Evolutionary conservation across 2,329 filamentous ascomycete species (phyloP).

Genomic region (Aspergillus melleus): DNA sequence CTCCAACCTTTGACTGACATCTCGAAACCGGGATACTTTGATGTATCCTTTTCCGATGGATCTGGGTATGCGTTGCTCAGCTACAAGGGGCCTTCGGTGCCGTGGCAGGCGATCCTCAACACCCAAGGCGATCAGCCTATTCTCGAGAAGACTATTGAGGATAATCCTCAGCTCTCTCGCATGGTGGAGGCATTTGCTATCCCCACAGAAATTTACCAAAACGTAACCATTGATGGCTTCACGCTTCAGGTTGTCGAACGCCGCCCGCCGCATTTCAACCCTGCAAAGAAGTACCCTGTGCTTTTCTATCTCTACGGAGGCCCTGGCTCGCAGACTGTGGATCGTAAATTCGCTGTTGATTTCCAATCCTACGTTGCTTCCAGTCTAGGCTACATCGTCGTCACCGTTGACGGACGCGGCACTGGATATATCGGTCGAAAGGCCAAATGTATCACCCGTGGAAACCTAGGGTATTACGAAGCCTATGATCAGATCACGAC

Average conservation of each 20-base stretch:
- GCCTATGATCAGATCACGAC: slow-evolving; percentile 87
- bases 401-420: slow-evolving; percentile 90
- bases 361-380: slow-evolving; percentile 90
- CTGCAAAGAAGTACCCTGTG: slow-evolving; percentile 83
- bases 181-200: slow-evolving; percentile 75
- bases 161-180: slow-evolving; percentile 69
- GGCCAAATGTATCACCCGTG: slow-evolving; percentile 77
- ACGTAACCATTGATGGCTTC: slow-evolving; percentile 78
- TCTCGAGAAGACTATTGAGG: slow-evolving; percentile 72
- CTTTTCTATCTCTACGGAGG: slow-evolving; percentile 95
- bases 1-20: slow-evolving; percentile 74
- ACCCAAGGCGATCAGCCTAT: slow-evolving; percentile 67
- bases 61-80: slow-evolving; percentile 81
- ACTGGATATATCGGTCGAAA: slow-evolving; percentile 88
- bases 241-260: slow-evolving; percentile 76
- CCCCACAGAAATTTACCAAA: slow-evolving; percentile 78
- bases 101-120: slow-evolving; percentile 86
- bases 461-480: slow-evolving; percentile 81
- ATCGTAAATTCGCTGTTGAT: slow-evolving; percentile 77
- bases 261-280: slow-evolving; percentile 83
- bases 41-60: slow-evolving; percentile 77
- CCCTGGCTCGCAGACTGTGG: slow-evolving; percentile 86
- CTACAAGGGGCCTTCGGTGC: slow-evolving; percentile 80
- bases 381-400: slow-evolving; percentile 83
- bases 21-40: slow-evolving; percentile 73